Evolutionary conservation across 2,329 filamentous ascomycete species (phyloP).

Genomic region (Nectriaceae sp.): DNA sequence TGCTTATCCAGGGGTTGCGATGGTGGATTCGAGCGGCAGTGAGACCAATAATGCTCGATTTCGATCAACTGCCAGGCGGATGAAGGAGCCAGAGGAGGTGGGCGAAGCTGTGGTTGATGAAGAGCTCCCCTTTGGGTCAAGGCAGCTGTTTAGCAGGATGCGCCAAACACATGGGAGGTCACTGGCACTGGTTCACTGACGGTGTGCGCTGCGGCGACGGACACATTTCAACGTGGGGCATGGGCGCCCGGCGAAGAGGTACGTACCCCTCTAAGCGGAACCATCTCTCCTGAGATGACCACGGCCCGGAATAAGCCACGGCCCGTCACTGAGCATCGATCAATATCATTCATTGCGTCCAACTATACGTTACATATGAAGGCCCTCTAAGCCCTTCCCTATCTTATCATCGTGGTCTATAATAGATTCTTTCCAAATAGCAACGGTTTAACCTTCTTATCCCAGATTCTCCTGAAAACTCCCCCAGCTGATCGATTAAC

Average conservation of each 20-base stretch:
- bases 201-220: constrained; percentile 26
- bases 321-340: too few species aligned
- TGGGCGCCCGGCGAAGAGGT: constrained; percentile 2
- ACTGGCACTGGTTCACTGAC: constrained; percentile 27
- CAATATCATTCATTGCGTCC: too few species aligned
- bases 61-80: not conserved
- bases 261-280: constrained; percentile 20
- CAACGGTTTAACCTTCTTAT: too few species aligned
- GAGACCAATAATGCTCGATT: constrained; percentile 21
- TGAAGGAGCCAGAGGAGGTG: constrained; percentile 12
- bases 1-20: constrained; percentile 27
- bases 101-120: constrained; percentile 7
- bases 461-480: too few species aligned
- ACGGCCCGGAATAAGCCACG: constrained; percentile 18
- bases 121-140: constrained; percentile 18
- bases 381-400: too few species aligned
- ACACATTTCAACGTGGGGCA: constrained; percentile 29
- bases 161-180: constrained; percentile 24
- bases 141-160: constrained; percentile 30
- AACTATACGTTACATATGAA: too few species aligned
- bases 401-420: too few species aligned
- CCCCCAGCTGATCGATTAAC: not conserved
- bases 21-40: constrained; percentile 8
- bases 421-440: too few species aligned
- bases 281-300: too few species aligned